Evolutionary conservation across 352 stramenopile genomes (phyloP).

Genomic region (Blastocystis sp.): DNA sequence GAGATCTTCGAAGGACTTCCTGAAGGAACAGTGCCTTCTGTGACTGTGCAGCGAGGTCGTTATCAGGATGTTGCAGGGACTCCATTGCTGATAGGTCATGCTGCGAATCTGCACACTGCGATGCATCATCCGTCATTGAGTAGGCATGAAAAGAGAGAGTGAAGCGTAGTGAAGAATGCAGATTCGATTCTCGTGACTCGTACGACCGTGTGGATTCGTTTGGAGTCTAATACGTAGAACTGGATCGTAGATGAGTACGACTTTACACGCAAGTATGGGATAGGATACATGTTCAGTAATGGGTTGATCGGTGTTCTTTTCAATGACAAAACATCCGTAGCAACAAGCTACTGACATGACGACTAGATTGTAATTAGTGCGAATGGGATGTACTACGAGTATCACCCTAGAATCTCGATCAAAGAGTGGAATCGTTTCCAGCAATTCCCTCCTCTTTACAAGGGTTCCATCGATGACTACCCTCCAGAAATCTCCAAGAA

Average conservation of each 20-base stretch:
- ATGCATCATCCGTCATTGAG: constrained; percentile 42
- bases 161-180: constrained; percentile 13
- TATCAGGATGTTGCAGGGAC: constrained; percentile 6
- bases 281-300: constrained; percentile 56
- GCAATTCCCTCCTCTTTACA: not conserved
- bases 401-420: constrained; percentile 47
- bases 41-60: not conserved
- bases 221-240: constrained; percentile 9
- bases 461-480: constrained; percentile 51
- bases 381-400: constrained; percentile 58
- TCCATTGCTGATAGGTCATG: constrained; percentile 1
- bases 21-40: constrained; percentile 8
- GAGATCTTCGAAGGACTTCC: constrained; percentile 54
- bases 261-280: constrained; percentile 54
- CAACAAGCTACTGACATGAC: not conserved
- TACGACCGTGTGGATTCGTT: not conserved
- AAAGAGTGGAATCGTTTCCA: not conserved
- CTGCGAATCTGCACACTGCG: constrained; percentile 44
- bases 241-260: constrained; percentile 63
- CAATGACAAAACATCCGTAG: constrained; percentile 57
- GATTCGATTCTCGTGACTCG: not conserved
- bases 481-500: constrained; percentile 50
- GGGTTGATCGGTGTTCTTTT: constrained; percentile 44
- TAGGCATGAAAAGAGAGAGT: not conserved
- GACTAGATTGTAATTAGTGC: constrained; percentile 1